Base-by-base conservation (phyloP, 768 basidiomycete species). In the Leccinum aurantiacum region DNA sequence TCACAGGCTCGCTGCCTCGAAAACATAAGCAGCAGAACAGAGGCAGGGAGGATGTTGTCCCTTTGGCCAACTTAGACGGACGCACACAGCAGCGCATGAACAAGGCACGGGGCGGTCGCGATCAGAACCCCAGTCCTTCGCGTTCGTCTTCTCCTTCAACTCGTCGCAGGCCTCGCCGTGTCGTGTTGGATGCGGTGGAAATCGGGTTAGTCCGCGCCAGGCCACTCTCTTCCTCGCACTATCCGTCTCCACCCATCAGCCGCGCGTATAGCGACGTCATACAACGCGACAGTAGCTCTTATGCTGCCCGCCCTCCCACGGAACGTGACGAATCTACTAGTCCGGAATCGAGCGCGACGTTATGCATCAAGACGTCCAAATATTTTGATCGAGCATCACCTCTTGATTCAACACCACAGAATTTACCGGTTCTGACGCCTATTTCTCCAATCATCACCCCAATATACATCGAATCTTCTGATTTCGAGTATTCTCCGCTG, bases 111-210 rank as follows among this genome's bases (percentile, higher is more conserved):
- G 5, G 41, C n/a, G 7, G 38, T 44, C n/a, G 41, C 41, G 41
- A 27, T n/a, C 58, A 22, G 22, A 22, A 6, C 22, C 38, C n/a
- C 15, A n/a, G 19, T 41, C 53, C 27, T 0, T 22, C 53, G 6
- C 19, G 38, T 2, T 22, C 15, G 8, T 15, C 25, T 49, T 2
- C 44, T 19, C 27, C 33, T 13, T 11, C 24, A 15, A 41, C 5
- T 1, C 24, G 22, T 58, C 10, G 41, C 15, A 15, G 17, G 15
- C 33, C 59, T 44, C 24, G 31, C 37, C 65, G 69, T 5, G n/a
- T 54, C 13, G 51, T 62, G 4, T 38, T 67, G 46, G 67, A 69
- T 1, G 67, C 62, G 0, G 64, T 64, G 17, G 72, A 68, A 35
- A 67, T 69, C 35, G 37, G n/a, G 41, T 38, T 17, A 38, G n/a